phyloP scores from a whole-genome alignment of 768 basidiomycete genomes.

The Sporobolomyces pararoseus region DNA sequence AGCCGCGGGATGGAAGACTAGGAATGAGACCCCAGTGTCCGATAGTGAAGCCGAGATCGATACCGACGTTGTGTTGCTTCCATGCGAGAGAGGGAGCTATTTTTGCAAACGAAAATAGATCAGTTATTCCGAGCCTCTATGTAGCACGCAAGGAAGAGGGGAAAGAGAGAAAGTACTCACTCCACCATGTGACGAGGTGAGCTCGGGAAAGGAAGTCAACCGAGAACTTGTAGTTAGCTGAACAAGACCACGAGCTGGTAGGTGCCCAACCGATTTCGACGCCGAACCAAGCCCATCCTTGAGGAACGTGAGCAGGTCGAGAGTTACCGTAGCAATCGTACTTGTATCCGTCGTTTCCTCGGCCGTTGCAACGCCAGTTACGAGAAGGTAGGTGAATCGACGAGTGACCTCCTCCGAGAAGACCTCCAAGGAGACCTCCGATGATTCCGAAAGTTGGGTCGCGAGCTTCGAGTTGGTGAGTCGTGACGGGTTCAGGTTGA shows the following conservation, averaged over 20 bases:
- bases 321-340: constrained; percentile 15
- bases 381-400: not conserved
- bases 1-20: not conserved
- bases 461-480: constrained; percentile 5
- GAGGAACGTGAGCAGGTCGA: not conserved
- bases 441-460: constrained; percentile 13
- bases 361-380: constrained; percentile 1
- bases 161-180: not conserved
- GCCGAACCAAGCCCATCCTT: constrained; percentile 11
- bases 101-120: too few species aligned
- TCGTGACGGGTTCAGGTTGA: not conserved
- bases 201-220: not conserved
- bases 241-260: not conserved
- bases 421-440: constrained; percentile 7
- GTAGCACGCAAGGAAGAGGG: not conserved
- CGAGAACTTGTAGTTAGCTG: not conserved
- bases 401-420: not conserved
- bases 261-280: constrained; percentile 14
- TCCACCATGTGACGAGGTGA: constrained; percentile 5
- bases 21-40: not conserved
- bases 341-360: constrained; percentile 18
- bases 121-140: too few species aligned
- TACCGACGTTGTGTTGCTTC: constrained; percentile 5
- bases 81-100: constrained; percentile 10
- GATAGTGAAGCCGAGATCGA: constrained; percentile 1